phyloP scores from a whole-genome alignment of 257 asterid genomes.

The Anisodus acutangulus region DNA sequence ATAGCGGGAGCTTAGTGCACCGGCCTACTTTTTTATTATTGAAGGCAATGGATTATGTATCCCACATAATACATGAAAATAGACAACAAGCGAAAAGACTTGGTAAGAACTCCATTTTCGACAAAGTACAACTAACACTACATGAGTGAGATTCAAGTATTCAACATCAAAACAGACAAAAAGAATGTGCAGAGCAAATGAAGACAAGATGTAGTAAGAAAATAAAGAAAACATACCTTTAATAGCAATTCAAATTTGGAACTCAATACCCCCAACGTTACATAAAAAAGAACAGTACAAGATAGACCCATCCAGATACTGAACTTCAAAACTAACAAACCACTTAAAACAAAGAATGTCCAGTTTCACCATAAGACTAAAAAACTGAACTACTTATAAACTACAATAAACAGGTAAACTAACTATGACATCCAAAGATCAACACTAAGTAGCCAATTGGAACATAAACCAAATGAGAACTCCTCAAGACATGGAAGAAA shows the following conservation, averaged over 20 bases:
- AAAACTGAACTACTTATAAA: neutral
- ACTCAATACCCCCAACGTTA: neutral
- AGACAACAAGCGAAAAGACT: neutral
- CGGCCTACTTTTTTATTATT: neutral
- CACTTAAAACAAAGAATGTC: constrained; percentile 8
- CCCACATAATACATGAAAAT: neutral
- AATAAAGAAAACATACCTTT: neutral
- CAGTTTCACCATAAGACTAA: neutral
- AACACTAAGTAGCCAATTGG: neutral
- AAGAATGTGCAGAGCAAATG: neutral
- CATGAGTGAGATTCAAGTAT: constrained; percentile 5
- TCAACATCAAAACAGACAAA: neutral
- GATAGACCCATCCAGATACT: neutral
- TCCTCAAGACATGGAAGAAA: neutral
- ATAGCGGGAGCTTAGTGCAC: too few relatives aligned
- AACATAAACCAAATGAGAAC: neutral
- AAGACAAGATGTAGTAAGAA: neutral
- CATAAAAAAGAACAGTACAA: neutral
- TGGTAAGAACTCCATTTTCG: neutral
- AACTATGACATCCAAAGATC: neutral
- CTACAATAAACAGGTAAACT: neutral
- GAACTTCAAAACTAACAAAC: neutral
- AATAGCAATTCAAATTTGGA: neutral
- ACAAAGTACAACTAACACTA: neutral
- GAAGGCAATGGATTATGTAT: neutral